Evolutionary conservation across 192 early-diverging fungal species (phyloP).

Genomic region (Rhizoclosmatium sp.): DNA sequence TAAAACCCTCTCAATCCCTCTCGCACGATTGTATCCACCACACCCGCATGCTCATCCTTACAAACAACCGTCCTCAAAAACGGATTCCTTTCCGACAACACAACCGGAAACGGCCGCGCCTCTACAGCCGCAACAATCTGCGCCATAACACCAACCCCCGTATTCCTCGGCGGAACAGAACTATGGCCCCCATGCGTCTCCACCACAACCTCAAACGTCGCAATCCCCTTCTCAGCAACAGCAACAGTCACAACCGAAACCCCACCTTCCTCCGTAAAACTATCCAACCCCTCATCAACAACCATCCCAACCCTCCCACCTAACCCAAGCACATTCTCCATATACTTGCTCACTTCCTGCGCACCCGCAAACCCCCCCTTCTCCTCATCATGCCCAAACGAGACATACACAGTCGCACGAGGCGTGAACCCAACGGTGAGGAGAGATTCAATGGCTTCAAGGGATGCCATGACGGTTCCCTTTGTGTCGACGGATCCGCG

Average conservation of each 20-base stretch:
- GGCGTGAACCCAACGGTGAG: constrained; percentile 48
- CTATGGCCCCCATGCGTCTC: constrained; percentile 54
- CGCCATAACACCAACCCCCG: constrained; percentile 47
- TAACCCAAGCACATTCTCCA: constrained; percentile 42
- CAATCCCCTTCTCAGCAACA: constrained; percentile 51
- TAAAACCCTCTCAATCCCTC: constrained; percentile 10
- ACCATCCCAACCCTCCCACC: constrained; percentile 53
- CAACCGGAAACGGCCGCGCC: constrained; percentile 30
- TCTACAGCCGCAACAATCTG: constrained; percentile 42
- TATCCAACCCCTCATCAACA: constrained; percentile 41
- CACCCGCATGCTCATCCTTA: constrained; percentile 27
- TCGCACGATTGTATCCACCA: constrained; percentile 12
- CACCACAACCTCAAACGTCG: constrained; percentile 39
- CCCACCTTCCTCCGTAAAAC: neutral
- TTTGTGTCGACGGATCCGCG: constrained; percentile 56
- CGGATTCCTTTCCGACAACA: constrained; percentile 39
- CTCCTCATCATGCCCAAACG: constrained; percentile 60
- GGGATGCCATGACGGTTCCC: constrained; percentile 42
- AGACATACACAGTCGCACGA: constrained; percentile 44
- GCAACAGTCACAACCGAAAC: constrained; percentile 40
- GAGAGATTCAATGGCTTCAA: constrained; percentile 55
- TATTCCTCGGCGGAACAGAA: constrained; percentile 48
- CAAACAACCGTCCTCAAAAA: constrained; percentile 38
- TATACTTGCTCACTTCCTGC: constrained; percentile 31
- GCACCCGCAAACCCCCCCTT: constrained; percentile 39